These are phyloP conservation scores for Phytophthora citrophthora DNA, from an alignment of 352 stramenopile species.

Conservation along the genomic window DNA sequence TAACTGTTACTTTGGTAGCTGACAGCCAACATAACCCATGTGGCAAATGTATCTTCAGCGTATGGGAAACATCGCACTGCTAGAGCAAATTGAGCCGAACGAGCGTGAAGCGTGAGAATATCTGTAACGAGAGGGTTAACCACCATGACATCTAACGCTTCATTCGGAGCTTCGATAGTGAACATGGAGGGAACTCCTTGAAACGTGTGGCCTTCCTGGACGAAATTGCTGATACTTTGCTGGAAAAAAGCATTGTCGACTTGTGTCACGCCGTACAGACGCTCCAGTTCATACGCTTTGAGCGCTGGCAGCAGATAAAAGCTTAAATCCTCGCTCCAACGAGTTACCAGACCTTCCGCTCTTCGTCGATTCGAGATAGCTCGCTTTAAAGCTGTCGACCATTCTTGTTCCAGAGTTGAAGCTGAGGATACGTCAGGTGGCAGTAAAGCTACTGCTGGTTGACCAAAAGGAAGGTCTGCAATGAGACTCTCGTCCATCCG, in stretches of 20 bases:
- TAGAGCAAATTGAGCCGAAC: slow-evolving; percentile 69
- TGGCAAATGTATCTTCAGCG: slow-evolving; percentile 63
- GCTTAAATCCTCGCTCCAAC: slow-evolving; percentile 78
- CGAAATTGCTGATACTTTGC: slow-evolving; percentile 77
- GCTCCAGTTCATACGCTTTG: slow-evolving; percentile 88
- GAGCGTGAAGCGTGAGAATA: slow-evolving; percentile 69
- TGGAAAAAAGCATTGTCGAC: slow-evolving; percentile 87
- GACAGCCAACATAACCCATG: slow-evolving; percentile 88
- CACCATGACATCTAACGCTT: slow-evolving; percentile 54
- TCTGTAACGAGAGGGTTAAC: slow-evolving; percentile 55
- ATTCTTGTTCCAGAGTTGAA: slow-evolving; percentile 54
- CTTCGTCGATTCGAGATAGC: slow-evolving; percentile 52
- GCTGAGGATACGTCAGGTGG: slow-evolving; percentile 39
- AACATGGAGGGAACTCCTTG: slow-evolving; percentile 86
- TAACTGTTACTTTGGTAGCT: slow-evolving; percentile 56
- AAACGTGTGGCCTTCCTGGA: slow-evolving; percentile 85
- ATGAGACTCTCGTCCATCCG: slow-evolving; percentile 58
- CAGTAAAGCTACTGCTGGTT: slow-evolving; percentile 34
- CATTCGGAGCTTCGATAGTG: slow-evolving; percentile 27
- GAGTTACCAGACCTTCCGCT: slow-evolving; percentile 58
- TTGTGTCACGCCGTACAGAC: slow-evolving; percentile 64
- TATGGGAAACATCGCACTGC: slow-evolving; percentile 84
- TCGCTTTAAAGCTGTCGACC: slow-evolving; percentile 44
- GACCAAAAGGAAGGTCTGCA: slow-evolving; percentile 43
- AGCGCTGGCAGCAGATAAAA: slow-evolving; percentile 88